Evolutionary conservation across 1,284 basidiomycete genomes (phyloP).

Genomic region (Prillingera fragicola): DNA sequence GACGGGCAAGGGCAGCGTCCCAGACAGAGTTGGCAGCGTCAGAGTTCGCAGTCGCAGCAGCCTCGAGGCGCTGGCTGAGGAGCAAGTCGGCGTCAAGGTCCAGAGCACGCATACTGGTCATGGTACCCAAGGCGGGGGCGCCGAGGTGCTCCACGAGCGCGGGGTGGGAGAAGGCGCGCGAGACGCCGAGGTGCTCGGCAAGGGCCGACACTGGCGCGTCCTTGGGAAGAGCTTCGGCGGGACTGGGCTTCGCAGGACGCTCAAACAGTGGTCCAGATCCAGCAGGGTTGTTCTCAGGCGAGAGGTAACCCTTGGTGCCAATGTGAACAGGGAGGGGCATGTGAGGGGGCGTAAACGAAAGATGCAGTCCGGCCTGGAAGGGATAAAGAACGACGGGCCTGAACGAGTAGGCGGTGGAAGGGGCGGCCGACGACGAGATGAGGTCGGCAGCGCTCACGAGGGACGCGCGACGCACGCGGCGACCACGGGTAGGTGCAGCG

Average conservation of each 20-base stretch:
- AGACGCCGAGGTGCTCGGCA: constrained; percentile 15
- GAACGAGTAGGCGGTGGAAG: constrained; percentile 3
- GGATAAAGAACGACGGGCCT: constrained; percentile 14
- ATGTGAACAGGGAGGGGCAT: constrained; percentile 33
- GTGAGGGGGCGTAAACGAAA: constrained; percentile 29
- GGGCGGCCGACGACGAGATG: constrained; percentile 6
- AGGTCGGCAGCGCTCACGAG: constrained; percentile 3
- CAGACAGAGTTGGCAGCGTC: constrained; percentile 6
- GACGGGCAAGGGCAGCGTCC: constrained; percentile 6
- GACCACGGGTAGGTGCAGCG: constrained; percentile 8
- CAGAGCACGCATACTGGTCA: constrained; percentile 3
- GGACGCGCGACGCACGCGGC: constrained; percentile 16
- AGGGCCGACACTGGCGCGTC: constrained; percentile 5
- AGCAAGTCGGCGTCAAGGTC: constrained; percentile 14
- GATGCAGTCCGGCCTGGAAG: constrained; percentile 23
- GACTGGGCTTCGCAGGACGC: constrained; percentile 5
- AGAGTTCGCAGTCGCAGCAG: constrained; percentile 3
- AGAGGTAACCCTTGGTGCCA: constrained; percentile 18
- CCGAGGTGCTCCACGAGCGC: constrained; percentile 14
- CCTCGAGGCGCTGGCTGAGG: constrained; percentile 7
- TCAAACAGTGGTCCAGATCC: too few species aligned
- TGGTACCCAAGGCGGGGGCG: background rate
- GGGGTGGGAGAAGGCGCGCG: constrained; percentile 15
- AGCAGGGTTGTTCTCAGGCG: background rate
- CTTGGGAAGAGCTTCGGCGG: constrained; percentile 1